These are phyloP conservation scores for Neoconidiobolus thromboides DNA, from an alignment of 371 early-diverging fungal species.

Conservation along the genomic window DNA sequence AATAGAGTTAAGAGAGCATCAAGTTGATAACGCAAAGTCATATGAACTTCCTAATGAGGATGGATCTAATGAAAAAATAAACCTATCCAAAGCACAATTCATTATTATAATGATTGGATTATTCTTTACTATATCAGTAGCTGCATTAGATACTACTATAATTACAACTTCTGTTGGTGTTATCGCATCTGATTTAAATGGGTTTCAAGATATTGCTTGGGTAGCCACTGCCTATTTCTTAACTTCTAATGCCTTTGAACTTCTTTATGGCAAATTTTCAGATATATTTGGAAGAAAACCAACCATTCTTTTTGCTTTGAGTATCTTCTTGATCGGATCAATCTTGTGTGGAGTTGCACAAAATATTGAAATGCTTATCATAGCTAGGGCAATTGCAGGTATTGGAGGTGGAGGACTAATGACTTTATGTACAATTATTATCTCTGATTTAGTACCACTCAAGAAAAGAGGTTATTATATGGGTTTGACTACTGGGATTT, in stretches of 20 bases:
- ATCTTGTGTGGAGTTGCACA: conserved; percentile 43
- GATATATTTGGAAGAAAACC: conserved; percentile 49
- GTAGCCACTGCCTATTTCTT: conserved; percentile 34
- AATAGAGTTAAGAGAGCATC: no score
- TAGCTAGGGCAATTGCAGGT: conserved; percentile 42
- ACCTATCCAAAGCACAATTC: not conserved
- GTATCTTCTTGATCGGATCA: conserved; percentile 37
- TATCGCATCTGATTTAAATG: conserved; percentile 45
- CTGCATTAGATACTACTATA: conserved; percentile 53
- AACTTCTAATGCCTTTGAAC: conserved; percentile 29
- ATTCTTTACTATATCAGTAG: conserved; percentile 43
- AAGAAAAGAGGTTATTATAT: not conserved
- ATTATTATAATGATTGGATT: conserved; percentile 14
- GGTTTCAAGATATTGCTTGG: conserved; percentile 36
- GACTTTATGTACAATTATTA: conserved; percentile 24
- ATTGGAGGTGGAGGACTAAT: conserved; percentile 41
- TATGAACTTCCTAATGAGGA: no score
- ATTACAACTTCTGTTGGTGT: conserved; percentile 54
- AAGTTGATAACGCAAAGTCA: no score
- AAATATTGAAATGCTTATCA: conserved; percentile 39
- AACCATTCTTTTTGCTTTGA: conserved; percentile 33
- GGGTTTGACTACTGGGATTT: conserved; percentile 10
- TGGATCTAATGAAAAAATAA: no score
- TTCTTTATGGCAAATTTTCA: conserved; percentile 35
- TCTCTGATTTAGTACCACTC: conserved; percentile 11